phyloP scores from a whole-genome alignment of 768 basidiomycete genomes.

The Boletus rubroflammeus region DNA sequence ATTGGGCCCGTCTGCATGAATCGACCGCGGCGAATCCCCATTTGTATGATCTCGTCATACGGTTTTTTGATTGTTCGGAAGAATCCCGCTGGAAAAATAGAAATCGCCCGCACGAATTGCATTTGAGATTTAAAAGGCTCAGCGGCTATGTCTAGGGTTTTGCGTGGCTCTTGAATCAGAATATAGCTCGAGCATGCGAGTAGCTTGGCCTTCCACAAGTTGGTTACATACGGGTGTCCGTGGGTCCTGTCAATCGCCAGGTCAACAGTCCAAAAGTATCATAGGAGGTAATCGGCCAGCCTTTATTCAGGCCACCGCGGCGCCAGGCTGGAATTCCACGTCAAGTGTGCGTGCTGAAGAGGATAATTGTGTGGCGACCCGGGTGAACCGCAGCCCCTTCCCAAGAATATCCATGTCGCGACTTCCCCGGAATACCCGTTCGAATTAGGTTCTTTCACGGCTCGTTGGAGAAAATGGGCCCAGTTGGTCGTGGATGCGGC shows the following conservation, averaged over 20 bases:
- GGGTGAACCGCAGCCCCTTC: constrained; percentile 6
- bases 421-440: constrained; percentile 8
- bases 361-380: constrained; percentile 13
- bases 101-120: constrained; percentile 22
- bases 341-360: constrained; percentile 19
- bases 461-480: constrained; percentile 2
- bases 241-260: constrained; percentile 26
- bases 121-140: constrained; percentile 23
- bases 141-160: constrained; percentile 21
- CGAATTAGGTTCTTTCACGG: constrained; percentile 13
- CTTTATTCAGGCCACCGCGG: constrained; percentile 12
- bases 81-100: constrained; percentile 24
- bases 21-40: constrained; percentile 25
- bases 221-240: constrained; percentile 20
- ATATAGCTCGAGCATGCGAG: constrained; percentile 8
- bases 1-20: constrained; percentile 21
- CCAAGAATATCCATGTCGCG: constrained; percentile 8
- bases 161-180: constrained; percentile 22
- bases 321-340: constrained; percentile 13
- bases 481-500: constrained; percentile 14
- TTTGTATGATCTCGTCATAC: constrained; percentile 23
- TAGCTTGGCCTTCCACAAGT: not conserved
- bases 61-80: constrained; percentile 15
- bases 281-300: constrained; percentile 19
- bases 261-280: constrained; percentile 21